Evolutionary conservation across 441 rosid genomes (phyloP).

Genomic region (Biscutella auriculata): DNA sequence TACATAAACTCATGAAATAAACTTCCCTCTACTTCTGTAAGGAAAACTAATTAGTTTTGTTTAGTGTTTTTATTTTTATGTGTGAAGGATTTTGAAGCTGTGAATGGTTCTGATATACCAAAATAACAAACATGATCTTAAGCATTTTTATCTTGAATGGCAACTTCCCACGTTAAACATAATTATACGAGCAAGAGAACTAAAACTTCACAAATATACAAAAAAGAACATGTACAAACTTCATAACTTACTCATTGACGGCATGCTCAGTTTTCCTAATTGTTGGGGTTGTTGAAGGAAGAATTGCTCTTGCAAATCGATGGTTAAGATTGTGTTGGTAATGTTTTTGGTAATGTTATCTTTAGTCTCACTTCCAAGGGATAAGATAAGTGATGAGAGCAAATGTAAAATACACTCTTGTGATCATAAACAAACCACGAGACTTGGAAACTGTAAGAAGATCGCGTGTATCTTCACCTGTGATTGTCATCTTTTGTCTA

Average conservation of each 20-base stretch:
- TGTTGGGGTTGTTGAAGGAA: not conserved
- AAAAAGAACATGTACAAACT: no score
- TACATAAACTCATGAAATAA: no score
- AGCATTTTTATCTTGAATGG: no score
- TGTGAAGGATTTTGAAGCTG: no score
- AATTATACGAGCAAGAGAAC: no score
- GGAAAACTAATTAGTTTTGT: no score
- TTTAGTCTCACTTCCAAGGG: not conserved
- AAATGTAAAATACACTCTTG: conserved; percentile 14
- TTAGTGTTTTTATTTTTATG: no score
- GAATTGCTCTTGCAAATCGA: not conserved
- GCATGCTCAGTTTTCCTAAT: not conserved
- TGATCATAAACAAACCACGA: conserved; percentile 25
- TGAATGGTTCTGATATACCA: no score
- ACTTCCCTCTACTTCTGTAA: no score
- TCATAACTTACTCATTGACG: not conserved
- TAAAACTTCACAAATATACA: no score
- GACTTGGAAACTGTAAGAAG: conserved; percentile 12
- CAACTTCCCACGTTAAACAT: no score
- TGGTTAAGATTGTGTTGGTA: not conserved
- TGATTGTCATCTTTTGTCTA: not conserved
- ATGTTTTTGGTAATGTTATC: not conserved
- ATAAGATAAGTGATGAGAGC: conserved; percentile 6
- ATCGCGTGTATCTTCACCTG: conserved; percentile 2
- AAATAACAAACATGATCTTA: no score